Conservation (phyloP, 2,329 filamentous ascomycete species). For the Akanthomyces uredinophilus region DNA sequence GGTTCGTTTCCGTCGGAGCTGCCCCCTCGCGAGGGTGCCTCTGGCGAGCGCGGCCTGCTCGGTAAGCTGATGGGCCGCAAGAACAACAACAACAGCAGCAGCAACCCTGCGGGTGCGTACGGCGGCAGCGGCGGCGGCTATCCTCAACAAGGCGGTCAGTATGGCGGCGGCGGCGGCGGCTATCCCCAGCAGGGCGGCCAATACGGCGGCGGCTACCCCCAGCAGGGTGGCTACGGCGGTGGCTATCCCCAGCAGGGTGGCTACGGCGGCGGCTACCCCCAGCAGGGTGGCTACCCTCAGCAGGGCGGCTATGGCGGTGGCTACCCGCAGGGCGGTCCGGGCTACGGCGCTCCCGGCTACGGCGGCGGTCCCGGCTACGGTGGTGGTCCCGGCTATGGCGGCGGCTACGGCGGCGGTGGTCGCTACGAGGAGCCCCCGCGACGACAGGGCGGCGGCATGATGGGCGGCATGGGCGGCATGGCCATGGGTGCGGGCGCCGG, state of each 20-base stretch:
- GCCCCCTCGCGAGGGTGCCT: slow-evolving; percentile 24
- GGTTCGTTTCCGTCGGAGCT: slow-evolving; percentile 8
- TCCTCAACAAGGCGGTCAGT: slow-evolving; percentile 18
- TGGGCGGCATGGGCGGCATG: slow-evolving; percentile 32
- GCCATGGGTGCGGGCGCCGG: slow-evolving; percentile 76
- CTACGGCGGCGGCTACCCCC: slow-evolving; percentile 18
- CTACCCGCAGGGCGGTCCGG: slow-evolving; percentile 16
- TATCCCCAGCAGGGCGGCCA: slow-evolving; percentile 19
- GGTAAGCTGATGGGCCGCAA: slow-evolving; percentile 50
- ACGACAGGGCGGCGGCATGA: slow-evolving; percentile 38
- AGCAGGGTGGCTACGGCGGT: slow-evolving; percentile 22
- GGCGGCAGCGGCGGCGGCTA: slow-evolving; percentile 15
- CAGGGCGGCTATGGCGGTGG: slow-evolving; percentile 25
- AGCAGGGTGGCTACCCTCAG: slow-evolving; percentile 17
- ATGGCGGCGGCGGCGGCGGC: slow-evolving; percentile 20
- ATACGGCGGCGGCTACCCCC: slow-evolving; percentile 24
- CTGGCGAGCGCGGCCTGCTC: slow-evolving; percentile 39
- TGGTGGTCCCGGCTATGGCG: slow-evolving; percentile 31
- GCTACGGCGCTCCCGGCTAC: too few species aligned
- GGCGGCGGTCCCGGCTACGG: slow-evolving; percentile 22
- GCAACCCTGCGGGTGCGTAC: slow-evolving; percentile 16
- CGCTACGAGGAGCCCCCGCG: slow-evolving; percentile 36
- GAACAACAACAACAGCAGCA: slow-evolving; percentile 29
- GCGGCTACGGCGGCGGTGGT: slow-evolving; percentile 29
- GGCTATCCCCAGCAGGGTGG: slow-evolving; percentile 1